A percentile compares a stretch with the other conserved stretches of the same genome.
Conservation (phyloP, 345 rosid genomes). For the Barbarea vulgaris region DNA sequence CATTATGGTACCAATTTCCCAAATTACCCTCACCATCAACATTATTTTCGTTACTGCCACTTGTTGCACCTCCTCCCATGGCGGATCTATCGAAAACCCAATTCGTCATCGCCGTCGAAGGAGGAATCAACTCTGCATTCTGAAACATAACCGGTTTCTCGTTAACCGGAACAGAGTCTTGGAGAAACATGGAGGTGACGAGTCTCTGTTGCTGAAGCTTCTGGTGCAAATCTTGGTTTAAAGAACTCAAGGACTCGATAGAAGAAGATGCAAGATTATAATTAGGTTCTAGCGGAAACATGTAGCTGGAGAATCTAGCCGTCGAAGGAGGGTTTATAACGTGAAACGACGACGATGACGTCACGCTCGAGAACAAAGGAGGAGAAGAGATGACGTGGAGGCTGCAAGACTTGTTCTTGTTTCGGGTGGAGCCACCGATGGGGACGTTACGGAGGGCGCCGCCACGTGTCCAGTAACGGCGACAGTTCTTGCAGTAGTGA, state of each 20-base stretch:
- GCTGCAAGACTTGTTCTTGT: constrained; percentile 62
- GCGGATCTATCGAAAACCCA: constrained; percentile 31
- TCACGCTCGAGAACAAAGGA: constrained; percentile 40
- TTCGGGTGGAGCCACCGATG: constrained; percentile 79
- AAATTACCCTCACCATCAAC: constrained; percentile 22
- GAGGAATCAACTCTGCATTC: constrained; percentile 50
- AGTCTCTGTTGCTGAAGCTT: constrained; percentile 91
- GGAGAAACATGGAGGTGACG: constrained; percentile 56
- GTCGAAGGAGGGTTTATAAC: constrained; percentile 45
- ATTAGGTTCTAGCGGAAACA: constrained; percentile 51
- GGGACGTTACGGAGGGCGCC: constrained; percentile 87
- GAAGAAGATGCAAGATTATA: constrained; percentile 57
- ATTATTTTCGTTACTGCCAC: constrained; percentile 29
- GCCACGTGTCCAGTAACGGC: constrained; percentile 87
- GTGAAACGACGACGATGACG: constrained; percentile 51
- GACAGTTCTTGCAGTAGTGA: constrained; percentile 83
- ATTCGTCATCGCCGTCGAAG: constrained; percentile 12
- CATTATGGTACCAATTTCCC: constrained; percentile 30
- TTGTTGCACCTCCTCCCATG: constrained; percentile 13
- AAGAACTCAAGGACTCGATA: constrained; percentile 80
- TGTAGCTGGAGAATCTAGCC: constrained; percentile 46
- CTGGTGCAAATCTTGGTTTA: constrained; percentile 94
- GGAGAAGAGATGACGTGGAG: constrained; percentile 54
- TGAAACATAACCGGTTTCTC: constrained; percentile 67
- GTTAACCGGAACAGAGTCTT: constrained; percentile 39